A percentile compares a stretch with the other conserved stretches of the same genome.
Conservation (phyloP, 257 asterid genomes). For the Solanum paucissectum region DNA sequence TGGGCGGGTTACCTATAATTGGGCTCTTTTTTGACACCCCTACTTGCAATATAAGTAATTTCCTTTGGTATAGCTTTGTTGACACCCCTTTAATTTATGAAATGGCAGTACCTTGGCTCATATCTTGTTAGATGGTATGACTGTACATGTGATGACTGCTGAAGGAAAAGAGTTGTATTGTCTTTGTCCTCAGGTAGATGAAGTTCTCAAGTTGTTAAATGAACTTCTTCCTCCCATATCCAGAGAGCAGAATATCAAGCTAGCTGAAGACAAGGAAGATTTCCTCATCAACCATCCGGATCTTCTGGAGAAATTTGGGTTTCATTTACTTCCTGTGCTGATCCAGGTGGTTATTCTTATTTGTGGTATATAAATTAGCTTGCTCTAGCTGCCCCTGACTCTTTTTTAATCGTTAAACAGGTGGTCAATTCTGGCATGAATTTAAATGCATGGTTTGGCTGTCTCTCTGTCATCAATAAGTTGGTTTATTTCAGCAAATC, state of each 20-base stretch:
- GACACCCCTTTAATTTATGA: neutral
- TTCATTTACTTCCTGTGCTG: constrained; percentile 75
- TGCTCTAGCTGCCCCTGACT: neutral
- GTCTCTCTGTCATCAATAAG: constrained; percentile 78
- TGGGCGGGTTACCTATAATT: too few species aligned
- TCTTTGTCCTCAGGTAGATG: constrained; percentile 43
- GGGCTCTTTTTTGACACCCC: too few species aligned
- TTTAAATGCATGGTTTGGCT: constrained; percentile 62
- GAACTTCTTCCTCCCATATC: constrained; percentile 65
- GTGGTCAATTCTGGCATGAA: constrained; percentile 85
- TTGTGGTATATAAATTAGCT: constrained; percentile 1
- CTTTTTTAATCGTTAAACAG: constrained; percentile 30
- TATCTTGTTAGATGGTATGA: neutral
- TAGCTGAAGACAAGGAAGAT: constrained; percentile 49
- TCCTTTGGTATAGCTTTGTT: neutral
- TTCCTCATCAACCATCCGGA: constrained; percentile 63
- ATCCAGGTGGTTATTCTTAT: constrained; percentile 48
- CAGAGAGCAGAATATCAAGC: constrained; percentile 35
- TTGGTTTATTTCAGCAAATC: constrained; percentile 67
- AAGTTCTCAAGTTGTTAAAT: constrained; percentile 69
- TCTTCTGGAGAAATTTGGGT: constrained; percentile 62
- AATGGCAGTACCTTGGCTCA: neutral
- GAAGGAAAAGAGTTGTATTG: neutral
- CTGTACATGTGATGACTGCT: neutral
- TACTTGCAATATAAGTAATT: neutral